Percentiles rank a stretch among this genome's conserved stretches.
Evolutionary conservation across 768 basidiomycete species (phyloP).

Genomic region (Mycena epipterygia): DNA sequence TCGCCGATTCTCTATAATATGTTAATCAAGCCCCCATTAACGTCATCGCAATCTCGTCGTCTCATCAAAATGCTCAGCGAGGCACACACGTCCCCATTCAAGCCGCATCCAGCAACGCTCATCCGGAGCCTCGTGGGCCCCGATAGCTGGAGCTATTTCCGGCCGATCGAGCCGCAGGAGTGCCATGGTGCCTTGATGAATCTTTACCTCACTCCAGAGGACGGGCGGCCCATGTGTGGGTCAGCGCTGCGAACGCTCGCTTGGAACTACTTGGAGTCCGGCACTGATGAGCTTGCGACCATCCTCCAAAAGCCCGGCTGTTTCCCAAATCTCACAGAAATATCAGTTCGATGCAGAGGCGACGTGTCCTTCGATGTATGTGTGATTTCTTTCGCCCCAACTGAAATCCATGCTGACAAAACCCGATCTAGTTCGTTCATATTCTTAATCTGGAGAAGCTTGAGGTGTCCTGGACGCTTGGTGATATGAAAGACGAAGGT

Average conservation of each 20-base stretch:
- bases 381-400: background rate
- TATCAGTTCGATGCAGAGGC: background rate
- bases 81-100: background rate
- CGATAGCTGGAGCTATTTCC: background rate
- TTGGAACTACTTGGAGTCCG: background rate
- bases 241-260: background rate
- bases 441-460: slow-evolving; percentile 4
- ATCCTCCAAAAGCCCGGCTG: background rate
- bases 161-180: background rate
- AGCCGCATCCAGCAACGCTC: background rate
- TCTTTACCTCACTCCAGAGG: background rate
- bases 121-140: background rate
- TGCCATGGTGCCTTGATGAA: background rate
- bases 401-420: background rate
- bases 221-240: background rate
- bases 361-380: slow-evolving; percentile 7
- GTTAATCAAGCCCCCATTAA: background rate
- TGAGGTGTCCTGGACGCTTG: background rate
- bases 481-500: background rate
- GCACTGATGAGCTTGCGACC: background rate
- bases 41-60: background rate
- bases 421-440: background rate
- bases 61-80: background rate
- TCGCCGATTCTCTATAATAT: background rate
- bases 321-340: slow-evolving; percentile 8